Conservation (phyloP, 2,329 filamentous ascomycete genomes). For the Aspergillaceae sp. region DNA sequence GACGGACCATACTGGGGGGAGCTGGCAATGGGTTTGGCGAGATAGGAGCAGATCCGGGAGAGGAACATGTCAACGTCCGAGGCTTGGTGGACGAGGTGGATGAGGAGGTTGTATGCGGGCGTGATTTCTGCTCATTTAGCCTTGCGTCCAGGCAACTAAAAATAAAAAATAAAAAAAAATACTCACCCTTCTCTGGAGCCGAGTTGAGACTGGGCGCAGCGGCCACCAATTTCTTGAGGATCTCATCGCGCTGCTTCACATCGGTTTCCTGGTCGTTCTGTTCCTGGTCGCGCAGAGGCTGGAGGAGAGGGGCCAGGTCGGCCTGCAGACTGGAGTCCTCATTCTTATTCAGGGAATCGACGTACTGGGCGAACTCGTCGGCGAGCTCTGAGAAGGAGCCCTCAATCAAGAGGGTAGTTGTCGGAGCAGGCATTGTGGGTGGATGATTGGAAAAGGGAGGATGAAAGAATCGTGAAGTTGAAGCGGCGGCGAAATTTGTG, state of each 20-base stretch:
- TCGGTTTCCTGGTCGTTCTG: conserved; percentile 46
- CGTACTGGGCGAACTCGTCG: conserved; percentile 88
- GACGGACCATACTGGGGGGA: conserved; percentile 78
- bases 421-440: conserved; percentile 48
- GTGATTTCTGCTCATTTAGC: conserved; percentile 61
- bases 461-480: conserved; percentile 2
- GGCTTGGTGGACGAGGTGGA: conserved; percentile 84
- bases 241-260: conserved; percentile 63
- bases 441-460: conserved; percentile 1
- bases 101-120: conserved; percentile 90
- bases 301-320: conserved; percentile 63
- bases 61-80: conserved; percentile 79
- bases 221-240: conserved; percentile 79
- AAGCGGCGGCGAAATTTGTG: conserved; percentile 30
- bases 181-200: conserved; percentile 73
- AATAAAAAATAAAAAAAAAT: neutral
- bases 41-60: conserved; percentile 78
- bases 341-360: conserved; percentile 70
- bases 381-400: conserved; percentile 88
- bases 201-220: conserved; percentile 69
- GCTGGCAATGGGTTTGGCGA: conserved; percentile 75
- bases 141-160: conserved; percentile 6
- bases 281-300: conserved; percentile 46
- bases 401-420: conserved; percentile 66
- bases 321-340: conserved; percentile 49